These are phyloP conservation scores for Trichoderma brevicompactum DNA, from an alignment of 2,329 filamentous ascomycete genomes.

Conservation along the genomic window DNA sequence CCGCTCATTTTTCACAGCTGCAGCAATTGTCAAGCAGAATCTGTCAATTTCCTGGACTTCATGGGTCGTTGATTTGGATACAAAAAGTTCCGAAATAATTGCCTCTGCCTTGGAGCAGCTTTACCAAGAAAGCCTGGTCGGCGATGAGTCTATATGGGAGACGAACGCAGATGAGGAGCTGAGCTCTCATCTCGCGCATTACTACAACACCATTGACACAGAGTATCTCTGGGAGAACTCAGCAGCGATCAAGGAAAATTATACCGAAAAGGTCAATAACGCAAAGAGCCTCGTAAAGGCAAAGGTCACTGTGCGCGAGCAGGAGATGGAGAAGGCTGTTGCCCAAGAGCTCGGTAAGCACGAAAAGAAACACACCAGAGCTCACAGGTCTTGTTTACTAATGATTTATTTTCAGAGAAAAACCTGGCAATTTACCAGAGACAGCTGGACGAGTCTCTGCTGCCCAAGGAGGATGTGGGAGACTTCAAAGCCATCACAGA, in stretches of 20 bases:
- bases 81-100: neutral
- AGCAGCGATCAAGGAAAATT: slow-evolving; percentile 12
- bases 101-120: slow-evolving; percentile 10
- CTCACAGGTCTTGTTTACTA: neutral
- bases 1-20: slow-evolving; percentile 21
- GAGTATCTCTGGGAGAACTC: slow-evolving; percentile 24
- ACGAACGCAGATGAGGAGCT: slow-evolving; percentile 20
- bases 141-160: slow-evolving; percentile 23
- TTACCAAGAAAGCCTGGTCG: slow-evolving; percentile 8
- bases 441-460: slow-evolving; percentile 24
- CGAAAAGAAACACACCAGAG: neutral
- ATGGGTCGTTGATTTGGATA: slow-evolving; percentile 20
- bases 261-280: slow-evolving; percentile 17
- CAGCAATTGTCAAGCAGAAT: slow-evolving; percentile 19
- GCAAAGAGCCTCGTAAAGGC: neutral
- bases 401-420: neutral
- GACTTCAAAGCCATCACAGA: slow-evolving; percentile 23
- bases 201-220: slow-evolving; percentile 26
- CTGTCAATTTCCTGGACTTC: slow-evolving; percentile 14
- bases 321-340: slow-evolving; percentile 15
- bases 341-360: slow-evolving; percentile 14
- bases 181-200: slow-evolving; percentile 15
- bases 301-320: slow-evolving; percentile 14
- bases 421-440: slow-evolving; percentile 9
- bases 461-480: slow-evolving; percentile 22